phyloP scores from a whole-genome alignment of 2,329 filamentous ascomycete genomes.

The Claviceps purpurea region DNA sequence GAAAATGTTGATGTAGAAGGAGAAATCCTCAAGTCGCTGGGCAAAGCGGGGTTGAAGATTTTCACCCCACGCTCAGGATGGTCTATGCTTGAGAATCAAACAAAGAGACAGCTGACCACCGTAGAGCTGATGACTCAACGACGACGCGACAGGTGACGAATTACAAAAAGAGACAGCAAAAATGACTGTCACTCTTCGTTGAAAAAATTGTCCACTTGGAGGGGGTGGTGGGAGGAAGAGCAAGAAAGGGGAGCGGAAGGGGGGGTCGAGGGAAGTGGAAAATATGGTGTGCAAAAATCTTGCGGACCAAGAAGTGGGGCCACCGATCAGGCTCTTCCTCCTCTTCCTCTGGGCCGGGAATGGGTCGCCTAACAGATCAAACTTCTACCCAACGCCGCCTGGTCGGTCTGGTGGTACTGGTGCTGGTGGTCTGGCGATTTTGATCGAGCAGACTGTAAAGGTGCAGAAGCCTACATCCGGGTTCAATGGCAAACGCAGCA shows the following conservation, averaged over 20 bases:
- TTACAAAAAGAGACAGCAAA: conserved; percentile 23
- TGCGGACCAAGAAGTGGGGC: not conserved
- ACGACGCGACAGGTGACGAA: conserved; percentile 14
- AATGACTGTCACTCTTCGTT: conserved; percentile 27
- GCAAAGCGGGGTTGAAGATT: conserved; percentile 33
- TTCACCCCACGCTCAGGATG: conserved; percentile 24
- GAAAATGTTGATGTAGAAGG: conserved; percentile 17
- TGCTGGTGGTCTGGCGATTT: too few species aligned
- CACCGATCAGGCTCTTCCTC: too few species aligned
- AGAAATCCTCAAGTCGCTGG: conserved; percentile 12
- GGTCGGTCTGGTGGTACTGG: too few species aligned
- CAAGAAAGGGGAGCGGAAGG: conserved; percentile 10
- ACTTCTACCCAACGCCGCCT: too few species aligned
- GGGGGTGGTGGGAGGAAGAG: conserved; percentile 10
- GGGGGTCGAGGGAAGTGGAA: conserved; percentile 8
- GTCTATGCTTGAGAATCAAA: conserved; percentile 5
- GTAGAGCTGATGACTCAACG: conserved; percentile 4
- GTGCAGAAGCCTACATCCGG: too few species aligned
- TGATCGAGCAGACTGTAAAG: too few species aligned
- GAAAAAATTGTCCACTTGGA: conserved; percentile 22
- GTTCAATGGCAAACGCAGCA: too few species aligned
- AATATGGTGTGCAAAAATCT: conserved; percentile 6
- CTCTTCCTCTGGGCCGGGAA: too few species aligned
- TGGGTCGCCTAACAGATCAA: too few species aligned
- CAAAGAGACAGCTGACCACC: conserved; percentile 5